These are phyloP conservation scores for Reutealis trisperma DNA, from an alignment of 345 rosid species.

Conservation along the genomic window DNA sequence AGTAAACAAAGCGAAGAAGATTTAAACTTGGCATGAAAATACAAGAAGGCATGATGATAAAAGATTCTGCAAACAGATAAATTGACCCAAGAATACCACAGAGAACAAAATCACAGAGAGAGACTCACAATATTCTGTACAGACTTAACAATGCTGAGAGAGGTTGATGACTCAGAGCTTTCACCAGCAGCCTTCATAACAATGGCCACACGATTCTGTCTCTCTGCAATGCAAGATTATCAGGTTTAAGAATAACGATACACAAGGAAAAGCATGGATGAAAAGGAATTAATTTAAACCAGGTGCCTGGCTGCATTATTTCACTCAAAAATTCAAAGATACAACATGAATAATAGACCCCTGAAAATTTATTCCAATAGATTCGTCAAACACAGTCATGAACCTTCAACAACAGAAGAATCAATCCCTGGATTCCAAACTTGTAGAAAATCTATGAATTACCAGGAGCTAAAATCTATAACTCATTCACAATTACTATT, in stretches of 20 bases:
- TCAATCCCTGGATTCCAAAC: background rate
- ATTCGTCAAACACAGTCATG: background rate
- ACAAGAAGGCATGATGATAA: background rate
- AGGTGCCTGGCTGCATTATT: background rate
- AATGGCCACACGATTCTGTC: constrained; percentile 34
- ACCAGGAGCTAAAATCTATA: background rate
- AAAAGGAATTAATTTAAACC: background rate
- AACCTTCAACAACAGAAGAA: background rate
- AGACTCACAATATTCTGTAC: constrained; percentile 68
- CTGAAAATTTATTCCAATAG: background rate
- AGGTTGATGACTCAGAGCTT: constrained; percentile 62
- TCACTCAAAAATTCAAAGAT: background rate
- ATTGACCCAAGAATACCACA: background rate
- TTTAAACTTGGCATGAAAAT: background rate
- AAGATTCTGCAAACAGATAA: background rate
- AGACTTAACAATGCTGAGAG: constrained; percentile 57
- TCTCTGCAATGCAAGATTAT: constrained; percentile 41
- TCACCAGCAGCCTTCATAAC: constrained; percentile 59
- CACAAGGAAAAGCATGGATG: background rate
- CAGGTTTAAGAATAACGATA: background rate
- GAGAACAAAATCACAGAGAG: background rate
- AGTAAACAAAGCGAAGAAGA: background rate
- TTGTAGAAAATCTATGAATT: background rate
- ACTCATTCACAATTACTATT: background rate
- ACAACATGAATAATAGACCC: background rate